Conservation (phyloP, 1,284 basidiomycete genomes). For the Naganishia albida region DNA sequence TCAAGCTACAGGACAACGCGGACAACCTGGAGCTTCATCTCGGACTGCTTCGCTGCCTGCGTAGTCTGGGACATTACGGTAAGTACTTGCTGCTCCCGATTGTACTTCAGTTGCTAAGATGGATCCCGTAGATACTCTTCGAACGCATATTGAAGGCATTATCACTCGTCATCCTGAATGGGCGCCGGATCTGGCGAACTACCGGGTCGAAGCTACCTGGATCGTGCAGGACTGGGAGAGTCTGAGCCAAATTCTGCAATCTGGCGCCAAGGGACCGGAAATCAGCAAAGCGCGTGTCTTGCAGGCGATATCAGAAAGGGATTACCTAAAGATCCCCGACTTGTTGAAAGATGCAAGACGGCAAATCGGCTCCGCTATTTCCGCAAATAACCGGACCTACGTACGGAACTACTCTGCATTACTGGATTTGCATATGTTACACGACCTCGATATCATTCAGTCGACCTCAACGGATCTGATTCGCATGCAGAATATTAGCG, state of each 20-base stretch:
- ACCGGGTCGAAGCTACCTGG: constrained; percentile 91
- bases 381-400: constrained; percentile 77
- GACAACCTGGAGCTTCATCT: constrained; percentile 86
- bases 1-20: constrained; percentile 86
- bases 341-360: constrained; percentile 70
- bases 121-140: constrained; percentile 72
- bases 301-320: constrained; percentile 66
- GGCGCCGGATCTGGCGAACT: constrained; percentile 75
- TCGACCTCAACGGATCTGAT: constrained; percentile 18
- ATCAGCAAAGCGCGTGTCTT: constrained; percentile 80
- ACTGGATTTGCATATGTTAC: constrained; percentile 81
- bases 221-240: constrained; percentile 92
- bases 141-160: constrained; percentile 92
- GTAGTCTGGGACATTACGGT: constrained; percentile 98
- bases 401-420: constrained; percentile 83
- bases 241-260: constrained; percentile 64
- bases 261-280: constrained; percentile 61
- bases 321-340: constrained; percentile 49
- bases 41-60: constrained; percentile 85
- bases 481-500: constrained; percentile 25
- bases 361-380: constrained; percentile 76
- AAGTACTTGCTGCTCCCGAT: constrained; percentile 40
- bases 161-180: constrained; percentile 83
- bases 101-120: constrained; percentile 28
- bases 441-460: constrained; percentile 82